Evolutionary conservation across 2,329 filamentous ascomycete genomes (phyloP), one percentile per base, ranked within the genome.

Genomic region (Alternaria conjuncta): DNA sequence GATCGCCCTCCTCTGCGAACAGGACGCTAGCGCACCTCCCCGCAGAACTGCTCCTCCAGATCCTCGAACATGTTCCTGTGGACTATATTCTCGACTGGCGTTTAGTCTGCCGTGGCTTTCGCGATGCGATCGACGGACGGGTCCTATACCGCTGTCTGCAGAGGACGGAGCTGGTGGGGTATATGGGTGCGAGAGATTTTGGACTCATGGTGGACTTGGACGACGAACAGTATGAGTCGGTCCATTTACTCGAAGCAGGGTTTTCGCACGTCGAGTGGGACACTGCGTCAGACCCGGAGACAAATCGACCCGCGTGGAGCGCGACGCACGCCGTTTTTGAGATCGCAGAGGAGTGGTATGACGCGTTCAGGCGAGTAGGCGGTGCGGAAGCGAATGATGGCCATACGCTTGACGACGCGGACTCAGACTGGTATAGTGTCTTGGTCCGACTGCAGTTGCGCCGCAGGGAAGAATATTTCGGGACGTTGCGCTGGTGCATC

Each of bases 91-190:
- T 78, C 8, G 66, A 71, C 25, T 77, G 73, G 70, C 71, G 77
- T 3, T 49, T 71, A 1, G 71, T 79, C 2, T 79, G 74, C 44
- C 71, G 71, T 11, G 72, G 71, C 10, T 75, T 78, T 50, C 69
- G 71, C 9, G 72, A 79, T 63, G 71, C 67, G 9, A 75, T 79
- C n/a, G 77, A 77, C 43, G 72, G 74, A 1, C 69, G 65, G 3
- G 61, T 77, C 2, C 15, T 75, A 15, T 77, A 71, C 51, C 64
- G 69, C 3, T 69, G 69, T 46, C 32, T 79, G 8, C 67, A 53
- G 10, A 60, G 74, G 15, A 67, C 68, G 0, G 62, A 72, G 45
- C 20, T 79, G 13, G 58, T 76, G 15, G 74, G 73, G 9, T 74
- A 67, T 44, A 26, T 75, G 26, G 73, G 72, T 0, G 15, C 63